A percentile compares a stretch with the other conserved stretches of the same genome.
phyloP scores from a whole-genome alignment of 2,329 filamentous ascomycete species.

The Neurospora sp. region DNA sequence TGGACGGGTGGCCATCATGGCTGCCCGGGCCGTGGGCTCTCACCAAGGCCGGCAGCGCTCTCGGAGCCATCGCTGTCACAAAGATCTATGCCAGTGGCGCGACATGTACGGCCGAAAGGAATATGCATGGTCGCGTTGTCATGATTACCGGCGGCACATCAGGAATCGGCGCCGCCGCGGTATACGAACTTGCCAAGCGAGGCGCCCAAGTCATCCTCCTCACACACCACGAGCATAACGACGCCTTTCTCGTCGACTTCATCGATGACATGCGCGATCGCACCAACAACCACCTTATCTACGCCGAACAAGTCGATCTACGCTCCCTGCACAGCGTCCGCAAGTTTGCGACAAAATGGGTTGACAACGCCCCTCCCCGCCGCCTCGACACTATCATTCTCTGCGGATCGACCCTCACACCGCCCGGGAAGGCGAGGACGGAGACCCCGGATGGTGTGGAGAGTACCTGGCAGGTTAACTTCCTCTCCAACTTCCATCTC shows the following conservation, averaged over 20 bases:
- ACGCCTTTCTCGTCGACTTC: conserved; percentile 86
- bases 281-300: conserved; percentile 79
- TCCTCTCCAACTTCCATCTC: conserved; percentile 89
- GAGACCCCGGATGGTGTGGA: conserved; percentile 74
- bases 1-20: conserved; percentile 40
- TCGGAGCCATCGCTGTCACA: conserved; percentile 32
- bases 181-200: conserved; percentile 62
- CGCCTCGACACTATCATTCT: conserved; percentile 85
- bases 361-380: conserved; percentile 85
- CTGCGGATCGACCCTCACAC: conserved; percentile 69
- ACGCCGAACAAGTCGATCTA: conserved; percentile 90
- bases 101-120: conserved; percentile 62
- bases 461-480: conserved; percentile 89
- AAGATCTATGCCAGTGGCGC: conserved; percentile 75
- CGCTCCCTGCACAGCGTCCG: conserved; percentile 82
- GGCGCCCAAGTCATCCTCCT: conserved; percentile 89
- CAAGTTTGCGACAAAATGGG: conserved; percentile 92
- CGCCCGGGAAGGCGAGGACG: conserved; percentile 48
- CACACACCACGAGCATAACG: conserved; percentile 68
- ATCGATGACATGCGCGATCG: conserved; percentile 74
- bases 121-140: conserved; percentile 88
- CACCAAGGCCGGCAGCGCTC: conserved; percentile 26
- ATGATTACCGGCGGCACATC: conserved; percentile 93
- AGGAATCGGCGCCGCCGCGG: conserved; percentile 74
- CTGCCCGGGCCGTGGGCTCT: conserved; percentile 34